Evolutionary conservation across 2,329 filamentous ascomycete genomes (phyloP), one percentile per base, ranked within the genome.

Genomic region (Fusarium nurragi): DNA sequence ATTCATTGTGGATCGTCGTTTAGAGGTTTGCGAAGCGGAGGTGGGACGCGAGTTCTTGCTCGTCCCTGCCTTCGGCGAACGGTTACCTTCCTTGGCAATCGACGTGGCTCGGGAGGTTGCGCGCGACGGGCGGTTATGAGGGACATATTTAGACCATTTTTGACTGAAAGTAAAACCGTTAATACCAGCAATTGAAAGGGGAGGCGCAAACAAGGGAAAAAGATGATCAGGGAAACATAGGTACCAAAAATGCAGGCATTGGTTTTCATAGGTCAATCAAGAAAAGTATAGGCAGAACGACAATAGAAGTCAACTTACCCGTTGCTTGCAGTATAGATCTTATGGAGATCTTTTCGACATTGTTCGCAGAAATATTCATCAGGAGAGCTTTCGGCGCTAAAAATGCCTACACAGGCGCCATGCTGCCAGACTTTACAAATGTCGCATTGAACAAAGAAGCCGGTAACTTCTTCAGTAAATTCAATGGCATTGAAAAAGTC

Each of bases 391-490:
- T 92, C 90, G 78, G 97, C 94, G 69, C 95, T 95, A 81, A 97
- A 93, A 73, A 99, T 97, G 60, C 95, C 94, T 59, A 99, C 94
- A 75, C 95, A 99, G 60, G 94, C 94, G 72, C 95, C 95, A 76
- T 99, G 95, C 77, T 99, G 95, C 95, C 94, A 99, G 65, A 98
- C 95, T 76, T 97, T 96, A 83, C 95, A 99, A 66, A 92, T 84
- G 79, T 98, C 95, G 85, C 95, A 99, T 81, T 98, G 94, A 68
- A 99, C 94, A 79, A 97, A 99, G 78, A 98, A 90, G 49, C 94
- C 94, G 40, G 94, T 95, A 68, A 94, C 85, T 67, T 98, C 94
- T 73, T 97, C 93, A 28, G 89, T 87, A 64, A 92, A 83, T 65
- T 88, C 80, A 80, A 88, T 79, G 76, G 83, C 77, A 77, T 84